Conservation (phyloP, 805 yeast species). For the Metschnikowia henanensis region DNA sequence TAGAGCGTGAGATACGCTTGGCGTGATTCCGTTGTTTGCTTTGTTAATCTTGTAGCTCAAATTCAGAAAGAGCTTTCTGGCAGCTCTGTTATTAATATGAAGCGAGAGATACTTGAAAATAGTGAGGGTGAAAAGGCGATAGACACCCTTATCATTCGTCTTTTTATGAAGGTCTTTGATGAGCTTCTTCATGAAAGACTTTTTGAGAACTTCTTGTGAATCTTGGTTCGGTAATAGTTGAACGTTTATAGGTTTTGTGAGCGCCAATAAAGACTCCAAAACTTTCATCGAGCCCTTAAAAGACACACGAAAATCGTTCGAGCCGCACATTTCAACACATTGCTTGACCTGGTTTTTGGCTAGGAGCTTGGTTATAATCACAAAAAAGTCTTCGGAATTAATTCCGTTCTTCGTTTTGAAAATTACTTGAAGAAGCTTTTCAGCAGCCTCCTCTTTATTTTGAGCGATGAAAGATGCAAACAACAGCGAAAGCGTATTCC, state of each 20-base stretch:
- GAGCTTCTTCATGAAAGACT: constrained; percentile 4
- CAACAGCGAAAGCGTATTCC: constrained; percentile 34
- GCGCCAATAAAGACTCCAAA: constrained; percentile 15
- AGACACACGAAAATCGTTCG: constrained; percentile 22
- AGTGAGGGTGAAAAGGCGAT: constrained; percentile 18
- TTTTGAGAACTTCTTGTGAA: background rate
- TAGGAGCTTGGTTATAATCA: constrained; percentile 28
- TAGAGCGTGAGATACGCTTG: constrained; percentile 21
- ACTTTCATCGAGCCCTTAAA: constrained; percentile 26
- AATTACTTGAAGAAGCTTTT: constrained; percentile 29
- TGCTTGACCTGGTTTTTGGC: constrained; percentile 25
- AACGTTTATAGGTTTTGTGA: background rate
- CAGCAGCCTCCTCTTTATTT: constrained; percentile 29
- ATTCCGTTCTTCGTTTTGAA: constrained; percentile 29
- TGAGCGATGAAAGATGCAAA: constrained; percentile 29
- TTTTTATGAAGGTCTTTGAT: constrained; percentile 2
- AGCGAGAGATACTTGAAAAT: constrained; percentile 21
- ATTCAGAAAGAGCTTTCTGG: constrained; percentile 18
- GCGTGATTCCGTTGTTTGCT: constrained; percentile 11
- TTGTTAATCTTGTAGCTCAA: constrained; percentile 11
- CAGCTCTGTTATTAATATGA: constrained; percentile 22
- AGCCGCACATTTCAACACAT: constrained; percentile 24
- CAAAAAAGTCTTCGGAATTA: constrained; percentile 25
- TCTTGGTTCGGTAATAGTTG: background rate
- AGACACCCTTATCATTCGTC: constrained; percentile 1